Conservation (phyloP, 257 asterid genomes). For the Eucommia ulmoides region DNA sequence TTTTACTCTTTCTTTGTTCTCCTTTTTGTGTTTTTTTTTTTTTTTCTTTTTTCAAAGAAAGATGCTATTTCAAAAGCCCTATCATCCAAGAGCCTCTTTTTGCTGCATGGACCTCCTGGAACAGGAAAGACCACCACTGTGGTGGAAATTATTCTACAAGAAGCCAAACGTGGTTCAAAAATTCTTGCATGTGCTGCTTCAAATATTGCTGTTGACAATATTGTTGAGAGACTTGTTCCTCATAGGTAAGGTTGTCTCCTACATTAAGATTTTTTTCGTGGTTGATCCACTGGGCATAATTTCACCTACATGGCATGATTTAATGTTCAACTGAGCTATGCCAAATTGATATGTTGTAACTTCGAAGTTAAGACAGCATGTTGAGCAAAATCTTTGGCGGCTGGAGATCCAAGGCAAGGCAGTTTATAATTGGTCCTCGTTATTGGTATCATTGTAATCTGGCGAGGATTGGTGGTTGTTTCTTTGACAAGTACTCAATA, state of each 20-base stretch:
- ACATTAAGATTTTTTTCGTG: background rate
- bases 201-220: conserved; percentile 96
- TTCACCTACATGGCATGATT: background rate
- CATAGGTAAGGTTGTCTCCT: conserved; percentile 43
- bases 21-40: too few species aligned
- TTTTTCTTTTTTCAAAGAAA: conserved; percentile 33
- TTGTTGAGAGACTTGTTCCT: conserved; percentile 92
- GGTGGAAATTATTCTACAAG: conserved; percentile 88
- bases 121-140: conserved; percentile 99
- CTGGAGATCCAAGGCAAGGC: background rate
- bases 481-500: too few species aligned
- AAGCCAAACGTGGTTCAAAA: conserved; percentile 87
- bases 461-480: too few species aligned
- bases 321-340: background rate
- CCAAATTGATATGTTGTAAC: background rate
- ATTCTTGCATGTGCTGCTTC: conserved; percentile 98
- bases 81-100: conserved; percentile 82
- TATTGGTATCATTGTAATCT: too few species aligned
- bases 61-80: conserved; percentile 84
- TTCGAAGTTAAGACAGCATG: background rate
- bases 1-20: too few species aligned
- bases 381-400: background rate
- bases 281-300: background rate
- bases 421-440: too few species aligned
- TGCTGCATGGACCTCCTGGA: conserved; percentile 99